Evolutionary conservation across 306 rosid species (phyloP).

Genomic region (Rosa multiflora): DNA sequence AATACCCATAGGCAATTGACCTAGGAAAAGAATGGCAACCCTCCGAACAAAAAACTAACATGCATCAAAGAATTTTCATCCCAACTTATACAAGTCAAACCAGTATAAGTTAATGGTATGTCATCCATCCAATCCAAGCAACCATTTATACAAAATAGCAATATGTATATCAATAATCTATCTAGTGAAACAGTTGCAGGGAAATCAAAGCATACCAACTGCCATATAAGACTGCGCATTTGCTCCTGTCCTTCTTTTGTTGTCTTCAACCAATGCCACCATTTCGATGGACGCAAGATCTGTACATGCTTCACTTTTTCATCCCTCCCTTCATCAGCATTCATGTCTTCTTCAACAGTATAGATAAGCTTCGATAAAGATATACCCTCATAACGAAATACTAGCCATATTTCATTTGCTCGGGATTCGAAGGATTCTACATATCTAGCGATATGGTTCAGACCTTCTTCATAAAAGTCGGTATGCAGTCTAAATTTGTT

Average conservation of each 20-base stretch:
- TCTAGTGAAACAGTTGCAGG: neutral
- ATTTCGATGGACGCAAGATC: constrained; percentile 77
- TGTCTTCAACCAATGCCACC: constrained; percentile 99
- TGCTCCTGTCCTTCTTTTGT: constrained; percentile 86
- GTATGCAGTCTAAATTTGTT: constrained; percentile 33
- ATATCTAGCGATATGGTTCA: constrained; percentile 90
- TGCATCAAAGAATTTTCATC: neutral
- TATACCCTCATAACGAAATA: constrained; percentile 72
- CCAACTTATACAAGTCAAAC: constrained; percentile 5
- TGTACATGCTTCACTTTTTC: constrained; percentile 57
- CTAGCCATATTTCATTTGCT: constrained; percentile 95
- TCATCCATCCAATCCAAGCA: neutral
- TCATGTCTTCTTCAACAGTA: constrained; percentile 54
- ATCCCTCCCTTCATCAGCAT: constrained; percentile 44
- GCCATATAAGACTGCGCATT: constrained; percentile 84
- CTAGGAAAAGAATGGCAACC: neutral
- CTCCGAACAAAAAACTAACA: constrained; percentile 5
- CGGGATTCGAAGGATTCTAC: constrained; percentile 90
- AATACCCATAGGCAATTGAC: neutral
- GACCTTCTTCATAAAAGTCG: constrained; percentile 69
- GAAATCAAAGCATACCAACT: constrained; percentile 57
- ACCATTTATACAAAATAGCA: neutral
- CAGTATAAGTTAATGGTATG: neutral
- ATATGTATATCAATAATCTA: neutral
- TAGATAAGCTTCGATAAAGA: constrained; percentile 86